Evolutionary conservation across 768 basidiomycete species (phyloP).

Genomic region (Tulasnella sp.): DNA sequence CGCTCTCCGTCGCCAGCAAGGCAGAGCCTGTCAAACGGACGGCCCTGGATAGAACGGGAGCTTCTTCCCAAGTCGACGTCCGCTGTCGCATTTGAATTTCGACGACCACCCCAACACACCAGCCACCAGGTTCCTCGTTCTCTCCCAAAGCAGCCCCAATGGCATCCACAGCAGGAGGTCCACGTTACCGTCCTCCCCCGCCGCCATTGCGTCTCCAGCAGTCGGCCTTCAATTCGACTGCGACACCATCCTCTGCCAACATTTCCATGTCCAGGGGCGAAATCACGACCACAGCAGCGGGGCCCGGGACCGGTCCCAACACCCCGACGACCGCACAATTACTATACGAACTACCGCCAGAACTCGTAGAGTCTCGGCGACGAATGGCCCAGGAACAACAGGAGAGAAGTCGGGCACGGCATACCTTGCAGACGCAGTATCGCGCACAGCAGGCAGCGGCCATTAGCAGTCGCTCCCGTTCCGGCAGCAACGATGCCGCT

Average conservation of each 20-base stretch:
- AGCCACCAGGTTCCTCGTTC: not conserved
- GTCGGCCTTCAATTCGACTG: not conserved
- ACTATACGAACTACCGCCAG: constrained; percentile 70
- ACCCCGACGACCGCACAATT: constrained; percentile 50
- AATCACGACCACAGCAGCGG: constrained; percentile 8
- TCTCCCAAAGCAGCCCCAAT: not conserved
- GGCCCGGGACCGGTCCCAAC: constrained; percentile 3
- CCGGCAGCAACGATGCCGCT: constrained; percentile 7
- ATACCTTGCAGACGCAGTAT: constrained; percentile 41
- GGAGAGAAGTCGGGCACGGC: constrained; percentile 40
- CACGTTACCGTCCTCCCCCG: constrained; percentile 3
- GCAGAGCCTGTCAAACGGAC: not conserved
- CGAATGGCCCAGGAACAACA: constrained; percentile 35
- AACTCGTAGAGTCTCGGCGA: constrained; percentile 32
- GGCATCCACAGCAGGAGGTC: not conserved
- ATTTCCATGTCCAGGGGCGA: constrained; percentile 35
- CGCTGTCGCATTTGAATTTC: constrained; percentile 8
- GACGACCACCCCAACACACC: not conserved
- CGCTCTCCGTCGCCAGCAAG: not conserved
- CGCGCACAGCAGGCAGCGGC: not conserved
- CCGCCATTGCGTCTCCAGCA: constrained; percentile 4
- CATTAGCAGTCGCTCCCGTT: constrained; percentile 3
- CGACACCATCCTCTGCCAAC: constrained; percentile 43
- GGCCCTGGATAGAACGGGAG: not conserved
- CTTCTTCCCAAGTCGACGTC: not conserved